Percentiles rank a stretch among this genome's conserved stretches.
These are phyloP conservation scores for Huntiella savannae DNA, from an alignment of 2,329 filamentous ascomycete species.

Conservation along the genomic window DNA sequence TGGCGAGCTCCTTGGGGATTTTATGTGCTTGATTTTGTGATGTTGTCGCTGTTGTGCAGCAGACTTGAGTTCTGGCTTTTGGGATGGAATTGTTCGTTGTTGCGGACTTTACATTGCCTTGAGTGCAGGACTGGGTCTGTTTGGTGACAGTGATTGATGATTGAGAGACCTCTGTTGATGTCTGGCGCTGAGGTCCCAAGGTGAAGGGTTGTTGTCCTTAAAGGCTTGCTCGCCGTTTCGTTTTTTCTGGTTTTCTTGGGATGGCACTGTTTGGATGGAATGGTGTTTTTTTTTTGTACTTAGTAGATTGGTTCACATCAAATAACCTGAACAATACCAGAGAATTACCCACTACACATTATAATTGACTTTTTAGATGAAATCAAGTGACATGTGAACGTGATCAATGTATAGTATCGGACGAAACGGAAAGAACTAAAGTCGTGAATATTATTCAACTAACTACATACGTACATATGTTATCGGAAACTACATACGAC, in stretches of 20 bases:
- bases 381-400: no score
- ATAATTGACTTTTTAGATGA: background rate
- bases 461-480: no score
- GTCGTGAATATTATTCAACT: no score
- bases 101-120: background rate
- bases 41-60: background rate
- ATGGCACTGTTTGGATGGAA: conserved; percentile 14
- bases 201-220: conserved; percentile 5
- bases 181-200: background rate
- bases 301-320: conserved; percentile 4
- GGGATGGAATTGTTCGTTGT: background rate
- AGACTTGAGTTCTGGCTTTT: background rate
- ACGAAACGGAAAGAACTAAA: no score
- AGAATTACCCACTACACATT: conserved; percentile 42
- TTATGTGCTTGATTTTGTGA: background rate
- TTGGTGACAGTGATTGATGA: background rate
- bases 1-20: conserved; percentile 7
- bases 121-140: no score
- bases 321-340: conserved; percentile 34
- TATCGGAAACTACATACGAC: no score
- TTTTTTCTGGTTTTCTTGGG: conserved; percentile 41
- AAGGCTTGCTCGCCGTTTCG: conserved; percentile 1
- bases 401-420: no score
- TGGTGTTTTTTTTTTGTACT: background rate
- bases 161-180: background rate